Conservation (phyloP, 306 rosid genomes). For the Clitoria ternatea region DNA sequence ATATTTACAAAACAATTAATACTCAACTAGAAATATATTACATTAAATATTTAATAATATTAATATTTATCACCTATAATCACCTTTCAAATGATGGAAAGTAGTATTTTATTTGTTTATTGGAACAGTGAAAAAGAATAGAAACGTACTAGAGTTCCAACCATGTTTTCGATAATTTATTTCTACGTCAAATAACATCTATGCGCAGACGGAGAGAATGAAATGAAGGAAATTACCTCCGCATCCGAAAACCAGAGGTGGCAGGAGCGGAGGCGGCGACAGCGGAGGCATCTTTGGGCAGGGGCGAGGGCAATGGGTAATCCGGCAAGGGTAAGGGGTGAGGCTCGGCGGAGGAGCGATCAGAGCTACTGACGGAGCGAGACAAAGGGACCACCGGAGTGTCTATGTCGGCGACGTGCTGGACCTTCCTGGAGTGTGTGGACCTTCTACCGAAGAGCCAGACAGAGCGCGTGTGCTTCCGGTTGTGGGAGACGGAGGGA, state of each 20-base stretch:
- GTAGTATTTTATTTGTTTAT: too few relatives aligned
- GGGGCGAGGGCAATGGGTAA: slow-evolving; percentile 58
- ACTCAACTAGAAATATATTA: too few relatives aligned
- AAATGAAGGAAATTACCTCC: slow-evolving; percentile 33
- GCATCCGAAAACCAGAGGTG: slow-evolving; percentile 29
- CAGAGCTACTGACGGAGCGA: slow-evolving; percentile 6
- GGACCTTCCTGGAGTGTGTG: slow-evolving; percentile 41
- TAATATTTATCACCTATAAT: too few relatives aligned
- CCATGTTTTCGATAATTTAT: too few relatives aligned
- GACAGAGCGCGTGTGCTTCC: slow-evolving; percentile 21
- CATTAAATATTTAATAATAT: too few relatives aligned
- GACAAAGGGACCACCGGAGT: not conserved
- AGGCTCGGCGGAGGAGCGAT: slow-evolving; percentile 36
- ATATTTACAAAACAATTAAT: too few relatives aligned
- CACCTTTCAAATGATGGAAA: too few relatives aligned
- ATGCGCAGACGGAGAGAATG: not conserved
- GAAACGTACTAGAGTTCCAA: too few relatives aligned
- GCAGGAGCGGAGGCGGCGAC: not conserved
- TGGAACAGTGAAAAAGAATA: too few relatives aligned
- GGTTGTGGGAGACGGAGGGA: slow-evolving; percentile 1
- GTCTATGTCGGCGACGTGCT: slow-evolving; percentile 19
- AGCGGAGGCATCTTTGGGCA: slow-evolving; percentile 35
- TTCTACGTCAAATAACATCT: too few relatives aligned
- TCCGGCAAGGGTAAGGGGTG: slow-evolving; percentile 87
- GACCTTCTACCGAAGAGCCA: slow-evolving; percentile 50